Conservation (phyloP, 2,329 filamentous ascomycete species). For the Dothidotthia symphoricarpi region DNA sequence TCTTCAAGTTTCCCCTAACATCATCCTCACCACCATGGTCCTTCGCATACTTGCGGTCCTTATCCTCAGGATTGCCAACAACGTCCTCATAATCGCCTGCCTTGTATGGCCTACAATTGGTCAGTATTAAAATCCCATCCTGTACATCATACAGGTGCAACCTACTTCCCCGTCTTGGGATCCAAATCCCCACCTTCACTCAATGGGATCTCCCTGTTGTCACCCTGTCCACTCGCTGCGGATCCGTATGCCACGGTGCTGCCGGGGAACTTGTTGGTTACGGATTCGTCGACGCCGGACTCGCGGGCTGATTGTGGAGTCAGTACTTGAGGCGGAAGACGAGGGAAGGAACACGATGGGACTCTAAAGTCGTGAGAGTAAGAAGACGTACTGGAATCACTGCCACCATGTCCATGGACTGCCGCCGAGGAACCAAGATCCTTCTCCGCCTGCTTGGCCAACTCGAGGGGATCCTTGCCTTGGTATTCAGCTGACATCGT, state of each 20-base stretch:
- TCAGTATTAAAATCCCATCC: too few species aligned
- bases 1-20: slow-evolving; percentile 43
- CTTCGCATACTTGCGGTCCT: slow-evolving; percentile 40
- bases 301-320: slow-evolving; percentile 39
- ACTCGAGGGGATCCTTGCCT: slow-evolving; percentile 43
- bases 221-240: slow-evolving; percentile 45
- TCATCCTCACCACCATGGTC: slow-evolving; percentile 44
- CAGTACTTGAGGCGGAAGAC: not conserved
- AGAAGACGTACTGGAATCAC: slow-evolving; percentile 40
- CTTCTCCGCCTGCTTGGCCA: slow-evolving; percentile 50
- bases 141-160: too few species aligned
- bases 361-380: too few species aligned
- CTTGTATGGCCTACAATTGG: slow-evolving; percentile 48
- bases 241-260: slow-evolving; percentile 46
- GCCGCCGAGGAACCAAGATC: slow-evolving; percentile 48
- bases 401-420: slow-evolving; percentile 39
- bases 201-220: slow-evolving; percentile 50
- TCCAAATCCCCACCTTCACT: slow-evolving; percentile 48
- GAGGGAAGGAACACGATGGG: not conserved
- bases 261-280: slow-evolving; percentile 47
- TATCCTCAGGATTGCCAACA: slow-evolving; percentile 49
- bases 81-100: slow-evolving; percentile 50
- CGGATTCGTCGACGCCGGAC: slow-evolving; percentile 50
- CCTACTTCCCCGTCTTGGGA: slow-evolving; percentile 43
- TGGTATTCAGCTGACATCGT: slow-evolving; percentile 48